These are phyloP conservation scores for Anthracocystis panici-leucophaei DNA, from an alignment of 1,284 basidiomycete genomes.

Conservation along the genomic window DNA sequence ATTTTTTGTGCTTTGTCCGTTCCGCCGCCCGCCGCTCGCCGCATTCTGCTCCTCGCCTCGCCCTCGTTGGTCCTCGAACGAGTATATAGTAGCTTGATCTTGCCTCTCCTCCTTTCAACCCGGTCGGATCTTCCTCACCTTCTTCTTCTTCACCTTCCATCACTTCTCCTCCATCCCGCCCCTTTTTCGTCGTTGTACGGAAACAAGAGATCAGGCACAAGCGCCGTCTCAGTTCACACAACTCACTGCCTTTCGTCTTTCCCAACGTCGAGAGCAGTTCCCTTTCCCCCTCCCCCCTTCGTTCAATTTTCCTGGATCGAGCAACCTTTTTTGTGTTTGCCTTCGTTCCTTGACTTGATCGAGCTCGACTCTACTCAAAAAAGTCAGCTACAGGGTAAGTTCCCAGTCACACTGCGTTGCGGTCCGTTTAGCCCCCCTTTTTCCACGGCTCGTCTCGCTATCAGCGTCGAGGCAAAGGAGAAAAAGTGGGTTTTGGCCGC, in stretches of 20 bases:
- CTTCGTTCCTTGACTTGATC: slow-evolving; percentile 17
- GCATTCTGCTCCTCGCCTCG: slow-evolving; percentile 3
- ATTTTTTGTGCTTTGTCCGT: background rate
- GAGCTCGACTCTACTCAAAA: slow-evolving; percentile 14
- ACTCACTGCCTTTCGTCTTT: slow-evolving; percentile 17
- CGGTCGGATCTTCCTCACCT: slow-evolving; percentile 9
- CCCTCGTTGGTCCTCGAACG: background rate
- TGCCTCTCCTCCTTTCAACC: background rate
- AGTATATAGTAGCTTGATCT: slow-evolving; percentile 37
- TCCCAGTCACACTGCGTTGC: background rate
- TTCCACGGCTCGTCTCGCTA: background rate
- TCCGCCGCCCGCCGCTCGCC: background rate
- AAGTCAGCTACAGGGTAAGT: slow-evolving; percentile 36
- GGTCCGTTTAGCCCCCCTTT: background rate
- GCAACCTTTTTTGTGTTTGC: slow-evolving; percentile 19
- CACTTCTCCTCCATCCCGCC: slow-evolving; percentile 18
- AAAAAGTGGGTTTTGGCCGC: background rate
- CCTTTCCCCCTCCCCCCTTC: background rate
- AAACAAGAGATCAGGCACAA: slow-evolving; percentile 45
- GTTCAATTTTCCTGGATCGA: slow-evolving; percentile 7
- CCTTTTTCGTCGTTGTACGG: slow-evolving; percentile 21
- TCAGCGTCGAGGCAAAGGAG: background rate
- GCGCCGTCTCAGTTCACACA: slow-evolving; percentile 30
- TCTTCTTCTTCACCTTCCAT: slow-evolving; percentile 14
- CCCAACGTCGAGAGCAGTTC: slow-evolving; percentile 32